Base-by-base conservation (phyloP, 2,329 filamentous ascomycete genomes). In the Fusarium mexicanum region DNA sequence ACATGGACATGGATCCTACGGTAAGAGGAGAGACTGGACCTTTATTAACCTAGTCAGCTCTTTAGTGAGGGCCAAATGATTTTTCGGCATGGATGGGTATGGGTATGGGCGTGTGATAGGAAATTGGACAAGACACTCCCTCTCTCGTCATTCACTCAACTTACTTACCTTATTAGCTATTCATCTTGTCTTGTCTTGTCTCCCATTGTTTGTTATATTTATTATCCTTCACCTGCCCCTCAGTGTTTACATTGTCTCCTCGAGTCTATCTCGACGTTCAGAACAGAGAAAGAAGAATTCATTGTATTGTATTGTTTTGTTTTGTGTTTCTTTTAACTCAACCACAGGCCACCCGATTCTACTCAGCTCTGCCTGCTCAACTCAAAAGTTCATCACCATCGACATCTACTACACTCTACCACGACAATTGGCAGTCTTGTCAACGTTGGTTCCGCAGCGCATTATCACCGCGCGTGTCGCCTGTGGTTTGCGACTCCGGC, bases 201-300 rank as follows among this genome's bases (percentile, higher is more conserved):
- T 67, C 48, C 37, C 59, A 61, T 73, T 75, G 50, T 64, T 75
- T 70, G 69, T 47, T 77, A 76, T 71, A 70, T 77, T 78, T 78
- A 78, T 68, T 76, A 55, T 73, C 55, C 54, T 68, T 44, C 68
- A 54, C 44, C 63, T 64, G 57, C 73, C 60, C 64, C 65, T 73
- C 66, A 44, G 57, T 64, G 60, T 60, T 58, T 48, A 29, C 38
- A n/a, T 58, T 58, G 20, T 29, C 65, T 33, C 47, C 26, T 43
- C 18, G 51, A 58, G 31, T 46, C 16, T 51, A 29, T 67, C 24
- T 35, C 40, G 16, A 51, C 58, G 20, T 33, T 61, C 9, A n/a
- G 38, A 44, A 44, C 26, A 50, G 57, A 62, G 37, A 18, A 44
- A 44, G 29, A 51, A 24, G 22, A 31, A 31, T 38, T 22, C 8